Conservation (phyloP, 371 early-diverging fungal genomes). For the Apophysomyces sp. region DNA sequence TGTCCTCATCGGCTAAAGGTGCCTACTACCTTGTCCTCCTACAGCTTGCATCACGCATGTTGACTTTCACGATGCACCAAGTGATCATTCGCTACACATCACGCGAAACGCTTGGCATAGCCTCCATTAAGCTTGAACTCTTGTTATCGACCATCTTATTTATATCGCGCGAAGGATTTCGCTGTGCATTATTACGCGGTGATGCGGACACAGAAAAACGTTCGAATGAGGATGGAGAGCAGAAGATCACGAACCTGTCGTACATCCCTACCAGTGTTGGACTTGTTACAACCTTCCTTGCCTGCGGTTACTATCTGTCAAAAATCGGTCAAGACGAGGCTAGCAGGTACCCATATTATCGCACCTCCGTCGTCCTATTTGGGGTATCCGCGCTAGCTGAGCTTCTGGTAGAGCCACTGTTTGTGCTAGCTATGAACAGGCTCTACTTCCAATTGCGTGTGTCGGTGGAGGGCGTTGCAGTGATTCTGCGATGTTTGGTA, state of each 20-base stretch:
- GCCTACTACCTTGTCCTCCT: slow-evolving; percentile 76
- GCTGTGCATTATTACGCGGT: slow-evolving; percentile 76
- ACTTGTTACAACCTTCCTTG: slow-evolving; percentile 43
- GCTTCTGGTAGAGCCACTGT: slow-evolving; percentile 82
- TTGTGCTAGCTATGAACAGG: slow-evolving; percentile 68
- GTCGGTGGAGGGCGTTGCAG: slow-evolving; percentile 78
- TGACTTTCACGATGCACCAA: slow-evolving; percentile 82
- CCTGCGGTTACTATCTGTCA: slow-evolving; percentile 53
- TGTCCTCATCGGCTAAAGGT: slow-evolving; percentile 61
- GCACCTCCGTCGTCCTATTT: slow-evolving; percentile 60
- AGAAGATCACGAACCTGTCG: slow-evolving; percentile 75
- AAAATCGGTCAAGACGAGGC: slow-evolving; percentile 30
- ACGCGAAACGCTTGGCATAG: slow-evolving; percentile 79
- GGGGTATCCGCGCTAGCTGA: slow-evolving; percentile 75
- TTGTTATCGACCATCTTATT: slow-evolving; percentile 85
- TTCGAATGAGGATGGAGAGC: slow-evolving; percentile 33
- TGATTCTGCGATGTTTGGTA: slow-evolving; percentile 68
- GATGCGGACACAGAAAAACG: slow-evolving; percentile 7
- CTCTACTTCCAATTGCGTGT: slow-evolving; percentile 80
- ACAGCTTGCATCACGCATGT: slow-evolving; percentile 76
- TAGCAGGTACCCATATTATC: slow-evolving; percentile 41
- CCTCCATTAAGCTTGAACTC: slow-evolving; percentile 84
- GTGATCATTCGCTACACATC: slow-evolving; percentile 67
- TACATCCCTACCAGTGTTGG: slow-evolving; percentile 74
- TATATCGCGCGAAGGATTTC: slow-evolving; percentile 87